These are phyloP conservation scores for Anethum foeniculum DNA, from an alignment of 140 eudicot genomes.

Conservation along the genomic window DNA sequence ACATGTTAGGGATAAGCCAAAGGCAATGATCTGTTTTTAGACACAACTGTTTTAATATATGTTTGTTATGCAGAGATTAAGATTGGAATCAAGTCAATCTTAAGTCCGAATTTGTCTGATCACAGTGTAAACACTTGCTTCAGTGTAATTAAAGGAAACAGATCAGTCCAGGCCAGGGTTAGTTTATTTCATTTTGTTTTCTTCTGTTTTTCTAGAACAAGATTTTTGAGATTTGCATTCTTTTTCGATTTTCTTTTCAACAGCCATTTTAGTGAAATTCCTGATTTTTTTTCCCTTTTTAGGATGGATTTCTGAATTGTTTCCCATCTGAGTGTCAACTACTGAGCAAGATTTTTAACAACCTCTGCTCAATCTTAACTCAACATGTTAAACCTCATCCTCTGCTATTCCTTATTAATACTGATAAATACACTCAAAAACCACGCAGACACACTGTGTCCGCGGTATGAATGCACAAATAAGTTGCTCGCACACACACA, in stretches of 20 bases:
- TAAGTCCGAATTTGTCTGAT: background rate
- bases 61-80: conserved; percentile 14
- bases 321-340: background rate
- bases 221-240: background rate
- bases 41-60: background rate
- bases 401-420: background rate
- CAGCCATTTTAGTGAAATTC: background rate
- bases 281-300: background rate
- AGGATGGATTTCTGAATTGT: background rate
- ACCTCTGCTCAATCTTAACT: background rate
- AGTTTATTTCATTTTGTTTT: background rate
- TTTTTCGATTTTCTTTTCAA: background rate
- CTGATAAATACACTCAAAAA: background rate
- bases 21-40: conserved; percentile 19
- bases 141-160: background rate
- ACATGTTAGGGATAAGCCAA: conserved; percentile 24
- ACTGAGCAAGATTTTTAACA: background rate
- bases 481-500: background rate
- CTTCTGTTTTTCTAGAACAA: background rate
- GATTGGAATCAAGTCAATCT: conserved; percentile 12
- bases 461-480: background rate
- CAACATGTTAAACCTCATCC: background rate
- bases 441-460: background rate
- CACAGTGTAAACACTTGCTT: conserved; percentile 2
- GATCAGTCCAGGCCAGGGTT: background rate